Base-by-base conservation (phyloP, 176 grass and related monocot genomes). In the bread wheat (Triticum aestivum) region DNA sequence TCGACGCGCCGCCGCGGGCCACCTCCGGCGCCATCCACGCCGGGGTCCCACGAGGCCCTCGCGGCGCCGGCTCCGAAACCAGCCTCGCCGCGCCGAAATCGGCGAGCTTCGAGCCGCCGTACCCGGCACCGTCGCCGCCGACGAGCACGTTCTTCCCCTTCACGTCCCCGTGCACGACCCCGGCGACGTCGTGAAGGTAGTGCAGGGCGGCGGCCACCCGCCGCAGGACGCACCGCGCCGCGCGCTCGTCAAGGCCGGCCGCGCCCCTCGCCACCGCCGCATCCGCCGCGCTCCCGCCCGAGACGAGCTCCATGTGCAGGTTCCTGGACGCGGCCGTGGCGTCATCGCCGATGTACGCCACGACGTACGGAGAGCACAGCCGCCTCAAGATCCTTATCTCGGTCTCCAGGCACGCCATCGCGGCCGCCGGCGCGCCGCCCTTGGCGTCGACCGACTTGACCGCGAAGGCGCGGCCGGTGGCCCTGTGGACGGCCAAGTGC, bases 21-120 rank as follows among this genome's bases (percentile, higher is more conserved):
- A 94, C 97, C 86, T 99, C 92, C 0, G 94, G 94, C 7, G 97
- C 97, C 97, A 99, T 99, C 97, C 97, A 99, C 5, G 88, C 86
- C 2, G 94, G 92, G n/a, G 94, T 94, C 8, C 92, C 97, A 23
- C 85, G 34, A 6, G 86, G 87, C 0, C 86, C 81, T 0, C 69
- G 23, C 5, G 65, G 73, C 33, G 21, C 33, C 13, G 23, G 29
- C 2, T 92, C 85, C 3, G 84, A 86, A 0, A 87, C 33, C 49
- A 91, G 51, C 79, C 80, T 88, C 30, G 97, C 94, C 37, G 92
- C 83, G 62, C 92, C 92, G 75, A 99, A 96, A 35, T 99, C 94
- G 0, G 90, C 88, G 75, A 99, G 89, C 87, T 99, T 99, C 0
- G 93, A 90, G 14, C 82, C 82, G 63, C 15, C 32, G 3, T 21